phyloP scores from a whole-genome alignment of 768 basidiomycete genomes.

The Kwoniella pini region DNA sequence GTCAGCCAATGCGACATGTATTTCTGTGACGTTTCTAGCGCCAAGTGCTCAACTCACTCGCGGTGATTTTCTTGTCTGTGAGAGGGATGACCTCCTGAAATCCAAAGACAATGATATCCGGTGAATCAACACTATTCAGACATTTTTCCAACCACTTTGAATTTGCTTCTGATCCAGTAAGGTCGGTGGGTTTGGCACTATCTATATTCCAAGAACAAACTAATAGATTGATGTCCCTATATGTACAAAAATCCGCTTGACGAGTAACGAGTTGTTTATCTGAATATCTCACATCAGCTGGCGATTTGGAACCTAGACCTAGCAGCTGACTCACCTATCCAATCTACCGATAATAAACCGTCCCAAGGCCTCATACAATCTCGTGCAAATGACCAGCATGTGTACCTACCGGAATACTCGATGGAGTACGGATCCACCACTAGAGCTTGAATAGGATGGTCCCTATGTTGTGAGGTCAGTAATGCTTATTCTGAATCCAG shows the following conservation, averaged over 20 bases:
- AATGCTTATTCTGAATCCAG: not conserved
- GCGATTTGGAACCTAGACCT: not conserved
- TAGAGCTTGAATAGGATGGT: conserved; percentile 65
- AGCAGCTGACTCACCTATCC: conserved; percentile 69
- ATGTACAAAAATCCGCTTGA: conserved; percentile 75
- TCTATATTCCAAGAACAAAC: conserved; percentile 93
- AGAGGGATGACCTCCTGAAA: conserved; percentile 96
- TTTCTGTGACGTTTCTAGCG: not conserved
- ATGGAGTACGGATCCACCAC: conserved; percentile 74
- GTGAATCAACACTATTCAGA: conserved; percentile 68
- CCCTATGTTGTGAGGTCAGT: conserved; percentile 27
- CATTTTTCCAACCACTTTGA: conserved; percentile 75
- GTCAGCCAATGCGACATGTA: not conserved
- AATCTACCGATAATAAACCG: conserved; percentile 77
- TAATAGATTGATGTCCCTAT: conserved; percentile 73
- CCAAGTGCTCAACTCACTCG: conserved; percentile 57
- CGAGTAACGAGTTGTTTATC: conserved; percentile 74
- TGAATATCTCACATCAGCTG: conserved; percentile 48
- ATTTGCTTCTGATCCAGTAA: conserved; percentile 70
- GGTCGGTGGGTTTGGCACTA: conserved; percentile 75
- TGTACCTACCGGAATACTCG: conserved; percentile 60
- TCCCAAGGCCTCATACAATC: conserved; percentile 81
- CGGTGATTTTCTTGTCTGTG: conserved; percentile 86
- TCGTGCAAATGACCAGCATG: conserved; percentile 76
- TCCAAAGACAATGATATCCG: conserved; percentile 90